Percentiles rank a stretch among this genome's conserved stretches.
Evolutionary conservation across 1,139 yeast genomes (phyloP).

Genomic region (Geotrichum aggregatum): DNA sequence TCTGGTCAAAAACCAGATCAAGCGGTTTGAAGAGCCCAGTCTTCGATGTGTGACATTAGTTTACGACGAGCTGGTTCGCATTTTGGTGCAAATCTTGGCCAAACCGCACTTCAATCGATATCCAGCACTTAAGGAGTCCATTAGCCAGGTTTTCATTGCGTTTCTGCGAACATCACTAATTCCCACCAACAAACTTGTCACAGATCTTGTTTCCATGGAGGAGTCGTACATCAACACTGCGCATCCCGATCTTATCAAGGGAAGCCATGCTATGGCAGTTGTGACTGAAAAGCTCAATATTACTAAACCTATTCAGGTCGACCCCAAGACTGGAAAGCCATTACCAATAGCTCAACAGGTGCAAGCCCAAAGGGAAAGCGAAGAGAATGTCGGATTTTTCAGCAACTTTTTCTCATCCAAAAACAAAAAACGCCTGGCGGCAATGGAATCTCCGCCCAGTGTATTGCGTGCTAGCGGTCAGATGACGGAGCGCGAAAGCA

Average conservation of each 20-base stretch:
- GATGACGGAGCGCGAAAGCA: slow-evolving; percentile 90
- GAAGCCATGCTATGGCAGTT: slow-evolving; percentile 91
- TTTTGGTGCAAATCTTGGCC: slow-evolving; percentile 75
- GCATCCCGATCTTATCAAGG: slow-evolving; percentile 92
- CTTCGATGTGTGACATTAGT: slow-evolving; percentile 83
- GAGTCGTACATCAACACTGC: slow-evolving; percentile 95
- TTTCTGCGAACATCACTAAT: slow-evolving; percentile 73
- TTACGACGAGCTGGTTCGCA: slow-evolving; percentile 90
- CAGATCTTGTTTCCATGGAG: slow-evolving; percentile 77
- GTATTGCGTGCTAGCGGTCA: slow-evolving; percentile 92
- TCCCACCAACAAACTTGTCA: slow-evolving; percentile 83
- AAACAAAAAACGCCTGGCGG: slow-evolving; percentile 88
- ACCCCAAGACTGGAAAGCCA: slow-evolving; percentile 84
- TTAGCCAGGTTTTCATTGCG: slow-evolving; percentile 72
- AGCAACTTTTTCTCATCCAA: slow-evolving; percentile 92
- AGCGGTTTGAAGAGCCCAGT: slow-evolving; percentile 91
- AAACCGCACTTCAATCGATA: slow-evolving; percentile 83
- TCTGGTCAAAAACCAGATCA: slow-evolving; percentile 89
- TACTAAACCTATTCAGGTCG: slow-evolving; percentile 69
- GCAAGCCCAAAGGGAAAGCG: slow-evolving; percentile 44
- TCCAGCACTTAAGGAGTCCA: slow-evolving; percentile 83
- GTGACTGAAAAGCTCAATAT: slow-evolving; percentile 91
- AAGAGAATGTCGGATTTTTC: slow-evolving; percentile 62
- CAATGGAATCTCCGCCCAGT: slow-evolving; percentile 97
- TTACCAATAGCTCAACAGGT: slow-evolving; percentile 36